These are phyloP conservation scores for Arachis monticola DNA, from an alignment of 331 rosid genomes.

Conservation along the genomic window DNA sequence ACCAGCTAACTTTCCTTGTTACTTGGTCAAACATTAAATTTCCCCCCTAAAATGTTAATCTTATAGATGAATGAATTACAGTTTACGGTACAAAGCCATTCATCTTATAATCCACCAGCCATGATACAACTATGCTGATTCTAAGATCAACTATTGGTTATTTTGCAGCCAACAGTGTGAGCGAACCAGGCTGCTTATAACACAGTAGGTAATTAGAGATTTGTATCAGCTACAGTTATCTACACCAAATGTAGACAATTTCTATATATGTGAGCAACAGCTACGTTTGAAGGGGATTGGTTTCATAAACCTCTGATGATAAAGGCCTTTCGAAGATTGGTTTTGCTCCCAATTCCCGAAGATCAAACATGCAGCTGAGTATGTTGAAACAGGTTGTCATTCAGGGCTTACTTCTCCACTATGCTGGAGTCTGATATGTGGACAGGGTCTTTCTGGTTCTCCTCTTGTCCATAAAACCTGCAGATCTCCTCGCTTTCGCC, in stretches of 20 bases:
- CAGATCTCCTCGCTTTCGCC: constrained; percentile 82
- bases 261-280: constrained; percentile 37
- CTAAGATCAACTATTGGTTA: not conserved
- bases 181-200: not conserved
- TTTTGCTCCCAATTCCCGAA: constrained; percentile 44
- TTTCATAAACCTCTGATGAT: constrained; percentile 30
- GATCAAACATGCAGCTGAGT: constrained; percentile 32
- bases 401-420: constrained; percentile 53
- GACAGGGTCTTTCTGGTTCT: constrained; percentile 76
- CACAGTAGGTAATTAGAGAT: not conserved
- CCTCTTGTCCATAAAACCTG: constrained; percentile 72
- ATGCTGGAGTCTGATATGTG: constrained; percentile 65
- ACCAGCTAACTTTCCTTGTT: too few species aligned
- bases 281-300: constrained; percentile 31
- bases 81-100: not conserved
- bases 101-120: not conserved
- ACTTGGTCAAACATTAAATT: not conserved
- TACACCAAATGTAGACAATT: constrained; percentile 10
- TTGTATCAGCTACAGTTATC: constrained; percentile 1
- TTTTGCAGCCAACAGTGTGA: not conserved
- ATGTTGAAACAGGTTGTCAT: constrained; percentile 38
- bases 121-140: not conserved
- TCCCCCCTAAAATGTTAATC: not conserved
- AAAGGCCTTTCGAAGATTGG: constrained; percentile 11
- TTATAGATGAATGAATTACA: not conserved